A percentile compares a stretch with the other conserved stretches of the same genome.
These are phyloP conservation scores for Auriscalpium orientale DNA, from an alignment of 768 basidiomycete genomes.

Conservation along the genomic window DNA sequence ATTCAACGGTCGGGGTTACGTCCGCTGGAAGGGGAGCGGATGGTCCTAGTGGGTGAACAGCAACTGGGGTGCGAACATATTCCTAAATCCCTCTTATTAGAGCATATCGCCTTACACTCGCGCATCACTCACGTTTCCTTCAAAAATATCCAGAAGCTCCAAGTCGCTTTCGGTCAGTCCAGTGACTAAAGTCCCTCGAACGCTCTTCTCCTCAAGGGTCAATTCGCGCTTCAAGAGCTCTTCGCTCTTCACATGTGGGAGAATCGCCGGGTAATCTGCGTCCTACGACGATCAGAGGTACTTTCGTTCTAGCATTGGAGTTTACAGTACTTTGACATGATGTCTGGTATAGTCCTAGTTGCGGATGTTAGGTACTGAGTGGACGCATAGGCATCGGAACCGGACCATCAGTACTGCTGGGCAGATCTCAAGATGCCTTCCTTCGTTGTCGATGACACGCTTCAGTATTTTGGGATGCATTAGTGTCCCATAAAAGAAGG, in stretches of 20 bases:
- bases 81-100: conserved; percentile 40
- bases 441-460: conserved; percentile 66
- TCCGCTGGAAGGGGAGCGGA: conserved; percentile 23
- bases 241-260: conserved; percentile 48
- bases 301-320: background rate
- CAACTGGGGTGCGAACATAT: conserved; percentile 52
- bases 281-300: conserved; percentile 24
- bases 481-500: conserved; percentile 88
- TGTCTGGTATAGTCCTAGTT: conserved; percentile 73
- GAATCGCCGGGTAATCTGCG: conserved; percentile 79
- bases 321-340: conserved; percentile 50
- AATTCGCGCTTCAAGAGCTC: conserved; percentile 33
- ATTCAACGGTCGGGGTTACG: conserved; percentile 16
- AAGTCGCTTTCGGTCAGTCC: conserved; percentile 67
- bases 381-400: background rate
- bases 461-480: conserved; percentile 81
- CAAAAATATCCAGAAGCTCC: conserved; percentile 67
- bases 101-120: background rate
- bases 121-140: conserved; percentile 56
- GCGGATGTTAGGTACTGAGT: background rate
- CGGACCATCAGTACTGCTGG: conserved; percentile 70
- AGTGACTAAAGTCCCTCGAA: conserved; percentile 71
- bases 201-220: conserved; percentile 53
- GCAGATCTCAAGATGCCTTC: conserved; percentile 53
- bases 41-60: conserved; percentile 47